Evolutionary conservation across 495 filamentous ascomycete genomes (phyloP).

Genomic region (Aspergillus carlsbadensis): DNA sequence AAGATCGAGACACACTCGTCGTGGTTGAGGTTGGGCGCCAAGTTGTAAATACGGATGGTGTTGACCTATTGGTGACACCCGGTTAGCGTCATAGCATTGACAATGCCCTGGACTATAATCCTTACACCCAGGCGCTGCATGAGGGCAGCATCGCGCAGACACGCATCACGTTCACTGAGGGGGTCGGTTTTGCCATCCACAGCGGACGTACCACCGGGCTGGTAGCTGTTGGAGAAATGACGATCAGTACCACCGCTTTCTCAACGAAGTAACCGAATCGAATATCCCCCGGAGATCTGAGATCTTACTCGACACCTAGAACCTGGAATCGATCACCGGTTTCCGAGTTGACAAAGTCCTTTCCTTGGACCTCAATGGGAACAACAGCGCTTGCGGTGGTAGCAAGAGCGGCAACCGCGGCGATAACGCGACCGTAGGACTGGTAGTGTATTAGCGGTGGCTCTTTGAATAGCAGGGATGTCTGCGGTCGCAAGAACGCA

Average conservation of each 20-base stretch:
- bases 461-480: neutral
- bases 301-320: conserved; percentile 72
- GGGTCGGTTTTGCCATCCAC: conserved; percentile 73
- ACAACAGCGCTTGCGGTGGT: conserved; percentile 65
- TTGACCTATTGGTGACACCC: conserved; percentile 56
- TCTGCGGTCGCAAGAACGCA: neutral
- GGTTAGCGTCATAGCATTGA: conserved; percentile 1
- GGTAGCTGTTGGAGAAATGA: conserved; percentile 56
- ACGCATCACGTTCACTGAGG: conserved; percentile 69
- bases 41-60: conserved; percentile 91
- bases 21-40: conserved; percentile 81
- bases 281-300: conserved; percentile 14
- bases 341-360: conserved; percentile 79
- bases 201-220: conserved; percentile 83
- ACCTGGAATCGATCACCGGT: conserved; percentile 83
- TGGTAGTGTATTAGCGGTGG: conserved; percentile 9
- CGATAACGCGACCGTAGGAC: conserved; percentile 37
- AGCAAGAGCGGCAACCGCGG: conserved; percentile 41
- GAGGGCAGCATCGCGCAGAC: conserved; percentile 86
- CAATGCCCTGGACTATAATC: neutral
- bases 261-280: conserved; percentile 16
- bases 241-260: conserved; percentile 21
- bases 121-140: conserved; percentile 77
- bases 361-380: conserved; percentile 68
- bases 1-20: conserved; percentile 89